These are phyloP conservation scores for Coemansia pectinata DNA, from an alignment of 192 early-diverging fungal species.

Conservation along the genomic window DNA sequence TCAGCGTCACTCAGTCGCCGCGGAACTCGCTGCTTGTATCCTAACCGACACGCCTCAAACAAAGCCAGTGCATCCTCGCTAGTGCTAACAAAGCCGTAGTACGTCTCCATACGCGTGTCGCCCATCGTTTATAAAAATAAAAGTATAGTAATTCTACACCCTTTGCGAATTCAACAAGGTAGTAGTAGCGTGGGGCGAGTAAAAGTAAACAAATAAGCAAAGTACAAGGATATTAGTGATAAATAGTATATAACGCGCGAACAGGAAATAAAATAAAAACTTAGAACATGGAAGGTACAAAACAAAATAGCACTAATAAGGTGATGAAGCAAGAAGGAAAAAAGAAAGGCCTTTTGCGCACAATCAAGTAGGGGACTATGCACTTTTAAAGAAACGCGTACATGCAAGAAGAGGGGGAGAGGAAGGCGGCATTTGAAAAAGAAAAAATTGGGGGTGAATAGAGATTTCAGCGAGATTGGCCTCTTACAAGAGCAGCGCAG, in stretches of 20 bases:
- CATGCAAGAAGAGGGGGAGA: neutral
- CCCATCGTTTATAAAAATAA: constrained; percentile 26
- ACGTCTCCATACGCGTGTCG: constrained; percentile 72
- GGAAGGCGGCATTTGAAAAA: constrained; percentile 6
- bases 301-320: constrained; percentile 3
- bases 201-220: constrained; percentile 10
- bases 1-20: constrained; percentile 83
- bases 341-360: neutral
- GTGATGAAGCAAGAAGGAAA: neutral
- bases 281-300: neutral
- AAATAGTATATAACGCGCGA: constrained; percentile 4
- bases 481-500: neutral
- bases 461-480: constrained; percentile 10
- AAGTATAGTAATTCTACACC: neutral
- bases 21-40: constrained; percentile 73
- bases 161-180: neutral
- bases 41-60: constrained; percentile 85
- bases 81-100: constrained; percentile 81
- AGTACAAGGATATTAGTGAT: constrained; percentile 1
- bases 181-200: neutral
- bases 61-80: constrained; percentile 85
- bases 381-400: constrained; percentile 1
- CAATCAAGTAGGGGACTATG: constrained; percentile 11
- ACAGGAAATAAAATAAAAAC: neutral
- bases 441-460: constrained; percentile 2